Evolutionary conservation across 441 rosid species (phyloP).

Genomic region (Adansonia rubrostipa): DNA sequence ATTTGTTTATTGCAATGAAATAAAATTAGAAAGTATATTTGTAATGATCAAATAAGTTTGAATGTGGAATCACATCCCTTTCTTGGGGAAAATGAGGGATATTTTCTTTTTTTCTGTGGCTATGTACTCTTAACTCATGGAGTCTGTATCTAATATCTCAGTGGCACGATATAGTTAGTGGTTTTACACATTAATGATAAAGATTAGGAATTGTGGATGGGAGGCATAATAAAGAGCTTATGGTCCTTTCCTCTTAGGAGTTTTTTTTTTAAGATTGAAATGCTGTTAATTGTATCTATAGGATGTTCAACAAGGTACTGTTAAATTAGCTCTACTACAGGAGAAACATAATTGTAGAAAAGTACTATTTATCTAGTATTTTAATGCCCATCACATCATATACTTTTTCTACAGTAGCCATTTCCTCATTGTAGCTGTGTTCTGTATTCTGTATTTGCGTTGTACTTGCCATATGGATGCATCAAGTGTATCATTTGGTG

Average conservation of each 20-base stretch:
- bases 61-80: neutral
- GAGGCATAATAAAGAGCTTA: neutral
- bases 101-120: neutral
- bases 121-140: neutral
- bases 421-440: neutral
- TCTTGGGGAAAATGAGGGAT: neutral
- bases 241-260: neutral
- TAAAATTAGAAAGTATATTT: neutral
- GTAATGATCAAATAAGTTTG: neutral
- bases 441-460: neutral
- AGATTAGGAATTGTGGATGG: neutral
- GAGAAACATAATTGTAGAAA: neutral
- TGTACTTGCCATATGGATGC: constrained; percentile 4
- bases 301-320: neutral
- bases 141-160: neutral
- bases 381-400: neutral
- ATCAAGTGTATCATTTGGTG: neutral
- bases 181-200: constrained; percentile 1
- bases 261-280: neutral
- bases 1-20: neutral
- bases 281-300: constrained; percentile 3
- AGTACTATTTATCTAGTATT: neutral
- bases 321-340: neutral
- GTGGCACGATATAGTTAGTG: neutral
- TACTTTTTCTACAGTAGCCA: neutral